Conservation (phyloP, 2,329 filamentous ascomycete species). For the Fusarium beomiforme region DNA sequence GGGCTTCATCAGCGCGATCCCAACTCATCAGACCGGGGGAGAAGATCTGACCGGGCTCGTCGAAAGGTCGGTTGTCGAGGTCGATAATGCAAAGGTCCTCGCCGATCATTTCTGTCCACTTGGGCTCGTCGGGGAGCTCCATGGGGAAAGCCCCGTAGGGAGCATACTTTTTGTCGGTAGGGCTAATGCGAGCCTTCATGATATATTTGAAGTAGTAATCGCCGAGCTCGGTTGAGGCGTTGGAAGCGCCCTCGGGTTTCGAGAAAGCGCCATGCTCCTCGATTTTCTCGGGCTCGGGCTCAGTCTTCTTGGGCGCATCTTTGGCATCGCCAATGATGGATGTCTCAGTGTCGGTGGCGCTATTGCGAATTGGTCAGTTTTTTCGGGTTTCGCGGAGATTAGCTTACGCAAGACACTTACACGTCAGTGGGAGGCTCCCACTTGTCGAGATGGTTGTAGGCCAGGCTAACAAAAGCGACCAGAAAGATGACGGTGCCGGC, state of each 20-base stretch:
- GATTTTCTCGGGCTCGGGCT: background rate
- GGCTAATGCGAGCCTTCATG: slow-evolving; percentile 42
- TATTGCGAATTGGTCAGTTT: slow-evolving; percentile 13
- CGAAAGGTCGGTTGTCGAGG: slow-evolving; percentile 55
- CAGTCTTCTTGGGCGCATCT: slow-evolving; percentile 9
- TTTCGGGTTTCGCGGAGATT: background rate
- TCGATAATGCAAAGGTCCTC: slow-evolving; percentile 57
- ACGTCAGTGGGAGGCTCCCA: slow-evolving; percentile 41
- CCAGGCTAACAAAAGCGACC: slow-evolving; percentile 45
- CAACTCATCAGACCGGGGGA: slow-evolving; percentile 49
- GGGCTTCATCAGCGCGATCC: slow-evolving; percentile 46
- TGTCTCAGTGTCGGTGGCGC: slow-evolving; percentile 39
- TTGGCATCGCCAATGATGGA: slow-evolving; percentile 20
- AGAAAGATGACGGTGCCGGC: slow-evolving; percentile 47
- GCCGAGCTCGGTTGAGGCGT: slow-evolving; percentile 41
- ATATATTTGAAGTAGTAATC: slow-evolving; percentile 48
- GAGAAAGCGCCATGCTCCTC: slow-evolving; percentile 21
- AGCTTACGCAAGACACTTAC: slow-evolving; percentile 23
- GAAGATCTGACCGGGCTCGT: slow-evolving; percentile 50
- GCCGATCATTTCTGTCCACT: slow-evolving; percentile 49
- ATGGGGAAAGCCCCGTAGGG: slow-evolving; percentile 48
- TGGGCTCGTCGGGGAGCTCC: slow-evolving; percentile 41
- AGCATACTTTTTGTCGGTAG: slow-evolving; percentile 42
- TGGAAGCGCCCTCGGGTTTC: slow-evolving; percentile 23
- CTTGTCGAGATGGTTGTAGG: slow-evolving; percentile 47